Base-by-base conservation (phyloP, 441 rosid species). In the Corymbia calophylla region DNA sequence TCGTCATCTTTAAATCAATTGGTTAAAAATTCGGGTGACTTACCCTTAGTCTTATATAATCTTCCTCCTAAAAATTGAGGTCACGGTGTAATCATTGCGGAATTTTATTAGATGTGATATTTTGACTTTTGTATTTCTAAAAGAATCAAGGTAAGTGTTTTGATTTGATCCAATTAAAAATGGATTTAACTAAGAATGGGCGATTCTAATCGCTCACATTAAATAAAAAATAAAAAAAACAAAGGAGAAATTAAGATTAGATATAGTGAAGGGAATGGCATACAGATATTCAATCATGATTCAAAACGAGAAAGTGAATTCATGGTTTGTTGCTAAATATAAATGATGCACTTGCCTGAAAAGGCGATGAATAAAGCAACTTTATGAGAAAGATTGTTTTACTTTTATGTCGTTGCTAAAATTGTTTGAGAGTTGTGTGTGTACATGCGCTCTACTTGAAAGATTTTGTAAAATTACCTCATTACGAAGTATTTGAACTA, bases 371-470 rank as follows among this genome's bases (percentile, higher is more conserved):
- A 5, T 10, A 32, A 8, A 68, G 8, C 47, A 68, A 2, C 6
- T 70, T 70, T 70, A 23, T 10, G 14, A 19, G 48, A 18, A 70
- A 70, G 2, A 23, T 35, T 0, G 27, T 70, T 70, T 70, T 21
- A 18, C 44, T 70, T 70, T 70, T 32, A 19, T 70, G 80, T 70
- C 27, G 23, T 25, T 2, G 12, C 13, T 9, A 70, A 19, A 70
- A 32, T 1, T 70, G 27, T 19, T 18, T 3, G 11, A 1, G 29
- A 39, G 49, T 5, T 12, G 6, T 0, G 0, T 5, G 66, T 11
- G 27, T 39, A 21, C 13, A 18, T 5, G 5, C 8, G 23, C 31
- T 31, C 0, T 6, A 1, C 23, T 66, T 31, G 31, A 66, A 31
- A 31, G 48, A 73, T 39, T 70, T 73, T 19, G 82, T 73, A 19